A percentile compares a stretch with the other conserved stretches of the same genome.
Evolutionary conservation across 331 rosid species (phyloP).

Genomic region (Spiraea crenata): DNA sequence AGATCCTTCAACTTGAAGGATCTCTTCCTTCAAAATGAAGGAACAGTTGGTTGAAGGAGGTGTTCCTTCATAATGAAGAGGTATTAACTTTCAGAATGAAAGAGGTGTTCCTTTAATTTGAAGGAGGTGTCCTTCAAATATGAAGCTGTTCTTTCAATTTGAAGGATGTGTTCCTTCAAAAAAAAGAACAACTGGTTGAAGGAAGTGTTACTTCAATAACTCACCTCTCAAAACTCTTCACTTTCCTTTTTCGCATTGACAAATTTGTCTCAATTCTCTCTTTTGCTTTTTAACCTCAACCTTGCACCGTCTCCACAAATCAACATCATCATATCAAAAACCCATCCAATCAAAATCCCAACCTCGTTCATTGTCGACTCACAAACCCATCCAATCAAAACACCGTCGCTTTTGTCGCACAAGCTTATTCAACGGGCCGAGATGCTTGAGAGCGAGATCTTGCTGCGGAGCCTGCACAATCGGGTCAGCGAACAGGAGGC

Average conservation of each 20-base stretch:
- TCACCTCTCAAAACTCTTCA: constrained; percentile 15
- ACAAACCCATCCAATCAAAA: constrained; percentile 32
- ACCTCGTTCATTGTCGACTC: constrained; percentile 12
- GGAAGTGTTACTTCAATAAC: too few relatives aligned
- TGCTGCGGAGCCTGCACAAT: constrained; percentile 50
- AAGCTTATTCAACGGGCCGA: constrained; percentile 48
- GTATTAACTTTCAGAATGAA: too few relatives aligned
- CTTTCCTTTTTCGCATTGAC: constrained; percentile 16
- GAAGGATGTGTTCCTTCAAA: too few relatives aligned
- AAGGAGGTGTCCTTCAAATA: too few relatives aligned
- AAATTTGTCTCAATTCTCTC: constrained; percentile 37
- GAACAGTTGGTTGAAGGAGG: too few relatives aligned
- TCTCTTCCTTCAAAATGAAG: too few relatives aligned
- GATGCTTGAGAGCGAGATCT: constrained; percentile 35
- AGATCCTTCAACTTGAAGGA: too few relatives aligned
- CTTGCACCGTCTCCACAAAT: constrained; percentile 16
- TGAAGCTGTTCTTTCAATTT: too few relatives aligned
- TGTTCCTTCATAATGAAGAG: too few relatives aligned
- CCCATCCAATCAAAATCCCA: not conserved
- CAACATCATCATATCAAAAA: constrained; percentile 17
- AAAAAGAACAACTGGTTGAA: too few relatives aligned
- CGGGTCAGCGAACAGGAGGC: constrained; percentile 67
- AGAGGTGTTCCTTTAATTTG: too few relatives aligned
- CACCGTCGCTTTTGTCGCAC: constrained; percentile 35
- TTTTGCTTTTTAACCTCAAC: not conserved